Evolutionary conservation across 2,329 filamentous ascomycete species (phyloP), one percentile per base, ranked within the genome.

Genomic region (Diaporthe aspalathi): DNA sequence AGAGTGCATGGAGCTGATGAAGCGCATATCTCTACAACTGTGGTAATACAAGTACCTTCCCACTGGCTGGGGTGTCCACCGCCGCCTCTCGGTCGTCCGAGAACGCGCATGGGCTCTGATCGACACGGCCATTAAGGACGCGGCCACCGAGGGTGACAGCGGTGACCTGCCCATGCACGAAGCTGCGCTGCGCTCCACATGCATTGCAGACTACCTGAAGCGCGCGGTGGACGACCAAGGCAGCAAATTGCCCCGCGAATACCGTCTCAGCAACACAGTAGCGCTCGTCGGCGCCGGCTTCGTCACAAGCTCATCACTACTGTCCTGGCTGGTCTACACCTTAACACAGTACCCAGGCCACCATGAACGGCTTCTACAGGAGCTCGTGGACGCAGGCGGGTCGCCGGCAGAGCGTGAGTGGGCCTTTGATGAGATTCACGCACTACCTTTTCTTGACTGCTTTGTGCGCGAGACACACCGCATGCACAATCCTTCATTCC

Each of bases 401-500:
- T 17, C 20, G 17, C 35, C 24, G 8, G 2, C 29, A 6, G 43
- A 50, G 14, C 32, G 6, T 27, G 20, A 16, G 17, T 65, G 60
- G 60, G 5, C 38, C 2, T n/a, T 35, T 17, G 60, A 65, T 3
- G 40, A 38, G 16, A 49, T 65, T 20, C 22, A 17, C 3, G 20
- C 12, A 4, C 5, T 65, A 43, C 24, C 40, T 11, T 65, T 32
- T 17, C 60, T 65, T 22, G 27, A 65, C 4, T 4, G 14, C 43
- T 65, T 65, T 9, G 60, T 65, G 22, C 29, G 35, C 22, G 60
- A 65, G 22, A n/a, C 20, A 3, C 60, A 17, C 9, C 60, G 60
- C 14, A 5, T 65, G 60, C 60, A 65, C 45, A 65, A 27, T 27
- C 60, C 60, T 8, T 17, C 40, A 6, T 65, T 65, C 29, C 60